Base-by-base conservation (phyloP, 2,329 filamentous ascomycete genomes). In the Monascus ruber region DNA sequence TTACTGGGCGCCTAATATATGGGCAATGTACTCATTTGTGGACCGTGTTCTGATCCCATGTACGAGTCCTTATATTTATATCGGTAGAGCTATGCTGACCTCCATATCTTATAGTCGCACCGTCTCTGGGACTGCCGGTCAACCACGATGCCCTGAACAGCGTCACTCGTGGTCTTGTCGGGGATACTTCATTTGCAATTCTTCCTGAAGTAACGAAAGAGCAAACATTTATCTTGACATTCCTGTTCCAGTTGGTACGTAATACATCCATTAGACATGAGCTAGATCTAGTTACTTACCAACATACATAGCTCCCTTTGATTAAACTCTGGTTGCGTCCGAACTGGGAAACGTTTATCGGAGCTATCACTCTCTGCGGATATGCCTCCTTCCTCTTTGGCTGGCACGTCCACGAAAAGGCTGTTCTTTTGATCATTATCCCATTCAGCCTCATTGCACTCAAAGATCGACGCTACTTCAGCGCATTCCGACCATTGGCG, bases 341-440 rank as follows among this genome's bases (percentile, higher is more conserved):
- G 2, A 85, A 77, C 0, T 94, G 86, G 85, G 83, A 94, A 45
- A 83, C 76, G 40, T 96, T 98, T 57, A 75, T 96, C 33, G 86
- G 86, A 3, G 82, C 86, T 0, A 76, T 94, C 34, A 95, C 89
- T 0, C 77, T 96, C 10, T 96, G 91, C 55, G 91, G 85, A 42
- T 98, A 95, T 57, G 84, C 89, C 0, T 95, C 89, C 0, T 98
- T 98, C 66, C 73, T 98, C 6, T 96, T 96, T 52, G 89, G 91
- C 41, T 98, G 89, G 87, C 91, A 98, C 56, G 91, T 98, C 6
- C 91, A 98, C 54, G 91, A 98, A 59, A 98, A 98, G 64, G 91
- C 91, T 1, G 84, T 98, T 41, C 74, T 98, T 24, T 76, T 96
- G 17, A 83, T 96, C 55, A 87, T 98, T 48, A 84, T 96, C 36